phyloP scores from a whole-genome alignment of 495 filamentous ascomycete species.

The Chaetomidium leptoderma region DNA sequence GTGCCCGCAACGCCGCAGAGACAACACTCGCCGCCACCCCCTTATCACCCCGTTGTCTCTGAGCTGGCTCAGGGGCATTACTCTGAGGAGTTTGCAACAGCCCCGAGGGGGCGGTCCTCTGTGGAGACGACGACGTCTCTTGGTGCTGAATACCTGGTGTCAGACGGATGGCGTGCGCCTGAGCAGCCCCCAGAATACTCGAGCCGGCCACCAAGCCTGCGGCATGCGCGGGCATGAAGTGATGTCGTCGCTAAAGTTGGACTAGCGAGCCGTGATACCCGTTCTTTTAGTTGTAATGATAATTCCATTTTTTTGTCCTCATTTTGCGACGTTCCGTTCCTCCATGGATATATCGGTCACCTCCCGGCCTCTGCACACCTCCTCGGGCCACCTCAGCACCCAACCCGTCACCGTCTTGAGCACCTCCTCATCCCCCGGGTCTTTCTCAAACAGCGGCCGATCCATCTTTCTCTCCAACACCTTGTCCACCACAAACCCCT shows the following conservation, averaged over 20 bases:
- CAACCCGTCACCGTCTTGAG: slow-evolving; percentile 79
- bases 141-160: slow-evolving; percentile 24
- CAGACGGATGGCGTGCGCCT: slow-evolving; percentile 26
- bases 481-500: slow-evolving; percentile 69
- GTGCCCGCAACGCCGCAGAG: not conserved
- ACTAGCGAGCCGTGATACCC: slow-evolving; percentile 13
- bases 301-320: not conserved
- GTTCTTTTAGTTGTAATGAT: not conserved
- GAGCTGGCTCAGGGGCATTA: slow-evolving; percentile 2
- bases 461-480: slow-evolving; percentile 77
- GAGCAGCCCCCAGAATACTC: slow-evolving; percentile 21
- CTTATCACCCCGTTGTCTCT: slow-evolving; percentile 2
- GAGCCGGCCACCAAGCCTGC: slow-evolving; percentile 23
- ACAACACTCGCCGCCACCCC: slow-evolving; percentile 13
- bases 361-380: slow-evolving; percentile 8
- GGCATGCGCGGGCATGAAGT: not conserved
- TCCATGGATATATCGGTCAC: too few relatives aligned
- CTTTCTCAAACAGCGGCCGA: slow-evolving; percentile 80
- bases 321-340: too few relatives aligned
- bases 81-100: not conserved
- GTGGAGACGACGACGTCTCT: slow-evolving; percentile 25
- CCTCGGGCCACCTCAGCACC: slow-evolving; percentile 53
- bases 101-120: slow-evolving; percentile 11
- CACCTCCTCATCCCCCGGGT: slow-evolving; percentile 72
- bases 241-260: not conserved